phyloP scores from a whole-genome alignment of 164 flowering plant genomes.

The Vitis rupestris region DNA sequence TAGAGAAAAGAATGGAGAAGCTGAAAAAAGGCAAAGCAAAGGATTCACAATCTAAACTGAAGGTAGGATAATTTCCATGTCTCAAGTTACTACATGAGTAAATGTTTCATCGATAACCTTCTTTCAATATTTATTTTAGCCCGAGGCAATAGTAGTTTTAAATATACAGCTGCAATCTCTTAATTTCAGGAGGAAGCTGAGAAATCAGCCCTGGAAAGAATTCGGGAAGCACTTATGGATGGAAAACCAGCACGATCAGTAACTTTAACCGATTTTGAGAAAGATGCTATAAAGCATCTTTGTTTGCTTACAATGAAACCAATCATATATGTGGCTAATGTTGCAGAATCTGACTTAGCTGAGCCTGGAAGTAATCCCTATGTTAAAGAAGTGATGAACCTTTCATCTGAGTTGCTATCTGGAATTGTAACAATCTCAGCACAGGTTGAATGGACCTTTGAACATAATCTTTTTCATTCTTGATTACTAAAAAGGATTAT shows the following conservation, averaged over 20 bases:
- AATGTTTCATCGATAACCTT: background rate
- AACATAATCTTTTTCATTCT: background rate
- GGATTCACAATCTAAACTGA: slow-evolving; percentile 75
- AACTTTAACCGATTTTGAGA: slow-evolving; percentile 67
- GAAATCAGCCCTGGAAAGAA: slow-evolving; percentile 73
- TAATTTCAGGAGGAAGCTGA: slow-evolving; percentile 88
- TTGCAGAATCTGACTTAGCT: slow-evolving; percentile 89
- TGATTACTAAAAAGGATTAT: no score
- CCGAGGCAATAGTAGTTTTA: background rate
- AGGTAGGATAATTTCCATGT: slow-evolving; percentile 42
- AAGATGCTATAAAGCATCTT: slow-evolving; percentile 80
- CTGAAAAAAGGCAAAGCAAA: slow-evolving; percentile 82
- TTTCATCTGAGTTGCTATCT: slow-evolving; percentile 72
- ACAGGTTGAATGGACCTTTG: slow-evolving; percentile 43
- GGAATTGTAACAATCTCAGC: slow-evolving; percentile 87
- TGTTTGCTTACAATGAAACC: slow-evolving; percentile 98
- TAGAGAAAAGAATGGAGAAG: slow-evolving; percentile 91
- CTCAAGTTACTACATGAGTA: background rate
- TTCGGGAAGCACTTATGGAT: slow-evolving; percentile 77
- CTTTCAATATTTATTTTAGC: background rate
- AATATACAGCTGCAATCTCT: slow-evolving; percentile 1
- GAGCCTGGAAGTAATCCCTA: slow-evolving; percentile 63
- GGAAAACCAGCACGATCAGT: slow-evolving; percentile 98
- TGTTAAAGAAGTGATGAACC: slow-evolving; percentile 66
- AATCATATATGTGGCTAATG: slow-evolving; percentile 88